phyloP scores from a whole-genome alignment of 495 filamentous ascomycete species.

The Penicillium lagena region DNA sequence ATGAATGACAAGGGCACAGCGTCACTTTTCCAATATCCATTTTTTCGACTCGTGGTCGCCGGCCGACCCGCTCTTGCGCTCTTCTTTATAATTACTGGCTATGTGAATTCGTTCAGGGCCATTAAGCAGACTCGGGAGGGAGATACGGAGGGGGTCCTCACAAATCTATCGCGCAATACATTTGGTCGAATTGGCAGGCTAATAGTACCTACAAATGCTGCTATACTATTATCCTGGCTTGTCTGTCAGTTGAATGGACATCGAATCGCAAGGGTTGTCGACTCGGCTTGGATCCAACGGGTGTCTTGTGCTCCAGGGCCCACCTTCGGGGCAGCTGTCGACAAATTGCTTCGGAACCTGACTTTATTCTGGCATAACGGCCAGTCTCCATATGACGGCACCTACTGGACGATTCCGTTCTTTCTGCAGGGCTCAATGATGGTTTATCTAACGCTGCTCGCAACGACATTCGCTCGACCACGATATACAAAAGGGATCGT shows the following conservation, averaged over 20 bases:
- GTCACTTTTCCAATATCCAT: constrained; percentile 7
- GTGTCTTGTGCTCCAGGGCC: constrained; percentile 2
- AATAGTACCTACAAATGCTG: constrained; percentile 5
- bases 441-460: constrained; percentile 8
- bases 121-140: constrained; percentile 4
- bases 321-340: constrained; percentile 1
- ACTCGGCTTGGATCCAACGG: constrained; percentile 4
- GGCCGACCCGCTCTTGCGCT: constrained; percentile 6
- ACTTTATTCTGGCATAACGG: constrained; percentile 7
- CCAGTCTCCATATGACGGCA: constrained; percentile 1
- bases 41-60: constrained; percentile 4
- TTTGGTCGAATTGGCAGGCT: constrained; percentile 4
- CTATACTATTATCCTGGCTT: constrained; percentile 1
- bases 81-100: constrained; percentile 10
- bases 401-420: constrained; percentile 12
- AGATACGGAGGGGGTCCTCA: constrained; percentile 1
- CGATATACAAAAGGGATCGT: constrained; percentile 3
- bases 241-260: constrained; percentile 8
- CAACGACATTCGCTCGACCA: constrained; percentile 2
- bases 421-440: constrained; percentile 10
- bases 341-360: constrained; percentile 2
- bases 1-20: constrained; percentile 1
- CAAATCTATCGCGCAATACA: constrained; percentile 3
- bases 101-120: constrained; percentile 7
- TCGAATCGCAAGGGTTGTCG: constrained; percentile 1